These are phyloP conservation scores for Pyrus hybrid DNA, from an alignment of 331 rosid species.

Conservation along the genomic window DNA sequence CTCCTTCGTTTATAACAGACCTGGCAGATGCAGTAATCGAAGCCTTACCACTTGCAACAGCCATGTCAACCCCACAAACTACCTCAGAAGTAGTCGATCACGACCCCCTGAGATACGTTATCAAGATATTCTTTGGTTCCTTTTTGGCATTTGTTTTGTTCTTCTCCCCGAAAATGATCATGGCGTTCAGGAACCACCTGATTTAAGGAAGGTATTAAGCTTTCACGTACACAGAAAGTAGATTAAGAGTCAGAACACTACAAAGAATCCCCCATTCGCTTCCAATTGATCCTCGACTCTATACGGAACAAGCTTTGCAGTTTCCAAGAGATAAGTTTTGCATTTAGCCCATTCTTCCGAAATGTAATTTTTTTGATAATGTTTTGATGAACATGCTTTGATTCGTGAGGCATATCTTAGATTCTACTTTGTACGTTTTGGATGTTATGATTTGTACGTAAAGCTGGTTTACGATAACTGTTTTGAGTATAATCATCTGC, in stretches of 20 bases:
- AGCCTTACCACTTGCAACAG: slow-evolving; percentile 78
- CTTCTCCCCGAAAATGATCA: slow-evolving; percentile 62
- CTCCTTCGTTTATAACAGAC: slow-evolving; percentile 75
- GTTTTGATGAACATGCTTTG: background rate
- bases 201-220: slow-evolving; percentile 15
- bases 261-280: background rate
- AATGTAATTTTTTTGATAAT: background rate
- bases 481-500: no score
- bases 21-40: slow-evolving; percentile 90
- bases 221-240: background rate
- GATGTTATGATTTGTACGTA: background rate
- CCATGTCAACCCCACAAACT: slow-evolving; percentile 37
- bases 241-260: background rate
- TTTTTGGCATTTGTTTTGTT: slow-evolving; percentile 60
- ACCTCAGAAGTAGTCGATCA: slow-evolving; percentile 37
- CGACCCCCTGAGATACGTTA: slow-evolving; percentile 38
- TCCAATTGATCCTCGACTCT: no score
- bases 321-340: background rate
- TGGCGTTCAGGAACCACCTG: slow-evolving; percentile 48
- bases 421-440: background rate
- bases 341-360: background rate
- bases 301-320: background rate
- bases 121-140: slow-evolving; percentile 79
- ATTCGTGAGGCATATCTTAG: background rate
- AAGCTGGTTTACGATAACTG: background rate